Evolutionary conservation across 2,329 filamentous ascomycete species (phyloP), one percentile per base, ranked within the genome.

Genomic region (Claviceps fusiformis): DNA sequence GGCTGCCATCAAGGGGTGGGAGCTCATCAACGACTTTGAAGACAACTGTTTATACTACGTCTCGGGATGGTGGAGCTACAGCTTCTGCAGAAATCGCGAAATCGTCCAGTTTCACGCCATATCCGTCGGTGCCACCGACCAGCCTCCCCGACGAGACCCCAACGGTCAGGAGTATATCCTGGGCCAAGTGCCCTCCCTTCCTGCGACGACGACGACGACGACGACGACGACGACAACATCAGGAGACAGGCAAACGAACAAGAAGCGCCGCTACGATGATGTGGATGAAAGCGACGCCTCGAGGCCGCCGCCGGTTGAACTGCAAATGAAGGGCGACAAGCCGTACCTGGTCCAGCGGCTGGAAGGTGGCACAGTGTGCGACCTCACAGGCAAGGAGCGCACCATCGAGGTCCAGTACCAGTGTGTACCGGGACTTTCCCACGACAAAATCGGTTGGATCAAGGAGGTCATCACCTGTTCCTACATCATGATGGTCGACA

Each of bases 21-120:
- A 93, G 64, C 76, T 96, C 27, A 74, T 96, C 52, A 79, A 81
- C 59, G 82, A 84, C 31, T 85, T 96, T 70, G 81, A 93, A 55
- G 80, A 91, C 54, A 86, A 84, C 3, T 96, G 91, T 68, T 80
- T 96, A 59, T 95, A 92, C 73, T 81, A 77, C 60, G 73, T 90
- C 60, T 87, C 83, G 1, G 91, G 91, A 0, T 96, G 91, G 91
- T 96, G 91, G 91, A 93, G 87, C 65, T 96, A 96, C 71, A 87
- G 85, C 62, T 95, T 95, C 69, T 96, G 91, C 75, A 93, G 95
- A 71, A 88, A 88, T 65, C 79, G 85, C 58, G 83, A 92, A 59
- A 85, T 96, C 58, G 86, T 88, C 64, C 91, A 96, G 70, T 96
- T 95, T 70, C 91, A 96, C 68, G 89, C 89, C 48, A 73, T 92